These are phyloP conservation scores for Vigna trinervia DNA, from an alignment of 306 rosid genomes.

Conservation along the genomic window DNA sequence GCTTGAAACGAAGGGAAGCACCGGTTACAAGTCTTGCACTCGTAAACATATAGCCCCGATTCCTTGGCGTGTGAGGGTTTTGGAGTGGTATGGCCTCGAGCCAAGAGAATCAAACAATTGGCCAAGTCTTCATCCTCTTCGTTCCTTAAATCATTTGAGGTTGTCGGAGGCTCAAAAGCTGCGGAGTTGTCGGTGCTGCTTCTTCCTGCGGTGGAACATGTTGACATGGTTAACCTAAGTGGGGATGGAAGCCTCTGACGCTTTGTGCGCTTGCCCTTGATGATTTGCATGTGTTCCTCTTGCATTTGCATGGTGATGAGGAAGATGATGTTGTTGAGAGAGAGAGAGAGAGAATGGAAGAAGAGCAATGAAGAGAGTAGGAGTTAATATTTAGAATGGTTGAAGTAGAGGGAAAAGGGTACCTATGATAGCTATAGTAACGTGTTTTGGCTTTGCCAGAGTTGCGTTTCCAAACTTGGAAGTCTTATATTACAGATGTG, in stretches of 20 bases:
- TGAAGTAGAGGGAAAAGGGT: constrained; percentile 40
- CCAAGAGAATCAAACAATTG: constrained; percentile 81
- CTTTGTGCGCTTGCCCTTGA: constrained; percentile 82
- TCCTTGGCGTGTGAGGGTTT: neutral
- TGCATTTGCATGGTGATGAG: neutral
- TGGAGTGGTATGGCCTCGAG: constrained; percentile 50
- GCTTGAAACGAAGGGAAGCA: constrained; percentile 86
- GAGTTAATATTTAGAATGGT: constrained; percentile 29
- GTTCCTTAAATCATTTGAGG: constrained; percentile 30
- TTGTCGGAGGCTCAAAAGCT: constrained; percentile 25
- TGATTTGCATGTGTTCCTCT: constrained; percentile 40
- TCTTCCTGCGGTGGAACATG: constrained; percentile 44
- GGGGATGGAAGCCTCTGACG: constrained; percentile 67
- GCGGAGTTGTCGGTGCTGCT: constrained; percentile 35
- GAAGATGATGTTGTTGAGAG: no score
- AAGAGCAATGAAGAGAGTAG: constrained; percentile 39
- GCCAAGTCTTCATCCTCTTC: constrained; percentile 79
- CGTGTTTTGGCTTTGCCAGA: constrained; percentile 56
- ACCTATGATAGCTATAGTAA: constrained; percentile 41
- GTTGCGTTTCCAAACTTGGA: constrained; percentile 67
- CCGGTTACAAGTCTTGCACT: constrained; percentile 83
- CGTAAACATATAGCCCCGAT: constrained; percentile 44
- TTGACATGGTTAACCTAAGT: constrained; percentile 51
- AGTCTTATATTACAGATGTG: constrained; percentile 53
- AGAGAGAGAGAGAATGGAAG: neutral